Conservation (phyloP, 371 early-diverging fungal genomes). For the Mucor circinelloides region DNA sequence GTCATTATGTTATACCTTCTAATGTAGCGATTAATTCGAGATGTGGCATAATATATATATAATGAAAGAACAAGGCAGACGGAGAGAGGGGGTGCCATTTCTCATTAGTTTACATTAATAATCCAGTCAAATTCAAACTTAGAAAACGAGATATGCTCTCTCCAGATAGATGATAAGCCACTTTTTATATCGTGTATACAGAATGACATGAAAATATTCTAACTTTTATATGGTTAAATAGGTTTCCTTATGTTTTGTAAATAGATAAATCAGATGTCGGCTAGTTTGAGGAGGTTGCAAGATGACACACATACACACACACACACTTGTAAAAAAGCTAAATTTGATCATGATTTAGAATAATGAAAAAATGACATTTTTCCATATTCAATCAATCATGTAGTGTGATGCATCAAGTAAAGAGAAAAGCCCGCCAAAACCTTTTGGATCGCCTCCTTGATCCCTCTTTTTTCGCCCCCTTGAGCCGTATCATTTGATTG, state of each 20-base stretch:
- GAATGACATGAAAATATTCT: neutral
- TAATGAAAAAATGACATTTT: neutral
- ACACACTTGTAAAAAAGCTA: neutral
- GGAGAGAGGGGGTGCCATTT: neutral
- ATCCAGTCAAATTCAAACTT: neutral
- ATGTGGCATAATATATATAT: conserved; percentile 33
- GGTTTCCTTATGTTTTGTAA: neutral
- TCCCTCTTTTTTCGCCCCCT: neutral
- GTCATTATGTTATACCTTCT: conserved; percentile 30
- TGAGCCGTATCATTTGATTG: neutral
- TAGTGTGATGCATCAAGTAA: neutral
- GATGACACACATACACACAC: too few species aligned
- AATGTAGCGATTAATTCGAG: conserved; percentile 44
- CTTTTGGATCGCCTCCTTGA: neutral
- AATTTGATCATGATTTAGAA: neutral
- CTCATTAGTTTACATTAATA: neutral
- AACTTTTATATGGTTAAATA: neutral
- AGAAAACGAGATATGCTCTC: neutral
- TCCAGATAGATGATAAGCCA: conserved; percentile 22
- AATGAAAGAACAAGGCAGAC: neutral
- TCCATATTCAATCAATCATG: neutral
- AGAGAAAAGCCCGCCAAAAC: neutral
- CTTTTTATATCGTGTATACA: neutral
- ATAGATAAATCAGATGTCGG: neutral
- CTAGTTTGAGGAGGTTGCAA: neutral